Evolutionary conservation across 176 grass and related monocot genomes (phyloP).

Genomic region (Carex myosuroides): DNA sequence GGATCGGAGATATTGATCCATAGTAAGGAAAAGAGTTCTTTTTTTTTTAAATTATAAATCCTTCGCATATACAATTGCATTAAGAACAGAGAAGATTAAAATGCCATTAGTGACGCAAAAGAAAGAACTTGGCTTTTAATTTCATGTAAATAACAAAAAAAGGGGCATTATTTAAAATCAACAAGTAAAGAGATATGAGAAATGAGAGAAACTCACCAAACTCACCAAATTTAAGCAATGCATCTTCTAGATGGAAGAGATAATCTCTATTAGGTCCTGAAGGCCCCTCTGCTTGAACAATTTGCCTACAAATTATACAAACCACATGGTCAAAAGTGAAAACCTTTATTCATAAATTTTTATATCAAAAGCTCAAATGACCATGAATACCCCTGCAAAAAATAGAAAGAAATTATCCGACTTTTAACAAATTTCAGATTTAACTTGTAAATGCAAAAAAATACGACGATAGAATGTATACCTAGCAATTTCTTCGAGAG

Average conservation of each 20-base stretch:
- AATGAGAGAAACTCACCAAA: conserved; percentile 29
- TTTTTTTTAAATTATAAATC: not conserved
- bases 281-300: conserved; percentile 63
- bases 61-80: not conserved
- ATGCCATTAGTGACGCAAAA: no score
- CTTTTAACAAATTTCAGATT: not conserved
- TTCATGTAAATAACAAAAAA: conserved; percentile 1
- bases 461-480: not conserved
- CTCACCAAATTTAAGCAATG: conserved; percentile 64
- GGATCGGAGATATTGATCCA: no score
- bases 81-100: not conserved
- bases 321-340: not conserved
- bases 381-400: conserved; percentile 10
- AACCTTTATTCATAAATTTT: no score
- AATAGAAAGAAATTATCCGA: not conserved
- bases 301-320: conserved; percentile 53
- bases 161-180: not conserved
- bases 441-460: not conserved
- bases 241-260: conserved; percentile 73
- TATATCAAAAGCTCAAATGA: not conserved
- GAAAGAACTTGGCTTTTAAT: not conserved
- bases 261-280: conserved; percentile 91
- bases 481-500: conserved; percentile 83
- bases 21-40: not conserved
- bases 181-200: not conserved